phyloP scores from a whole-genome alignment of 257 asterid species.

The Salvia rosmarinus region DNA sequence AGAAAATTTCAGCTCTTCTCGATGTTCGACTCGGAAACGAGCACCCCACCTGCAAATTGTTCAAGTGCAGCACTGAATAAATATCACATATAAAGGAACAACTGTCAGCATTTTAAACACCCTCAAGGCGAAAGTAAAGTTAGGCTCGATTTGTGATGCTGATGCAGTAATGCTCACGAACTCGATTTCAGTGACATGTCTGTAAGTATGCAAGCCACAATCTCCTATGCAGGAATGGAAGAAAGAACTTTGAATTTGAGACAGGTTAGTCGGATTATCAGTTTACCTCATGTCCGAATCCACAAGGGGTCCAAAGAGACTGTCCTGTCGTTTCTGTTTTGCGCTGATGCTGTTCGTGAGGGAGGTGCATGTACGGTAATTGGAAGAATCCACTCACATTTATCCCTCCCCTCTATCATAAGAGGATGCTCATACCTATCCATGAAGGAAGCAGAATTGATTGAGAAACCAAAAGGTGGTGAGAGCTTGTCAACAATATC shows the following conservation, averaged over 20 bases:
- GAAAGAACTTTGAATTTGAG: background rate
- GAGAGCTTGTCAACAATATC: background rate
- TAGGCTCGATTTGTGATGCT: background rate
- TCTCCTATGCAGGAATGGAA: background rate
- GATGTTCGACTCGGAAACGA: background rate
- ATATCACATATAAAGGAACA: background rate
- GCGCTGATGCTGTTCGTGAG: conserved; percentile 60
- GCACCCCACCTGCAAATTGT: conserved; percentile 26
- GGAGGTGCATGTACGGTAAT: conserved; percentile 95
- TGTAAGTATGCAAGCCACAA: background rate
- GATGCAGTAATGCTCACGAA: background rate
- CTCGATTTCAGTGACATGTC: background rate
- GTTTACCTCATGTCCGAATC: conserved; percentile 71
- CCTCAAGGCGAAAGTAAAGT: background rate
- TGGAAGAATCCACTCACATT: conserved; percentile 96
- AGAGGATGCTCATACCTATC: conserved; percentile 95
- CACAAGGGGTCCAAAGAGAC: conserved; percentile 68
- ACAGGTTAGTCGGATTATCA: background rate
- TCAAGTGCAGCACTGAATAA: background rate
- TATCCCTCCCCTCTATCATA: conserved; percentile 93
- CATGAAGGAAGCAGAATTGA: conserved; percentile 12
- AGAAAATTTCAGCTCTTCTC: background rate
- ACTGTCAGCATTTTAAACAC: background rate
- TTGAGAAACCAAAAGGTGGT: conserved; percentile 14
- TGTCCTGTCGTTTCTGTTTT: conserved; percentile 59